These are phyloP conservation scores for Solanum corneliomulleri DNA, from an alignment of 257 asterid genomes.

Conservation along the genomic window DNA sequence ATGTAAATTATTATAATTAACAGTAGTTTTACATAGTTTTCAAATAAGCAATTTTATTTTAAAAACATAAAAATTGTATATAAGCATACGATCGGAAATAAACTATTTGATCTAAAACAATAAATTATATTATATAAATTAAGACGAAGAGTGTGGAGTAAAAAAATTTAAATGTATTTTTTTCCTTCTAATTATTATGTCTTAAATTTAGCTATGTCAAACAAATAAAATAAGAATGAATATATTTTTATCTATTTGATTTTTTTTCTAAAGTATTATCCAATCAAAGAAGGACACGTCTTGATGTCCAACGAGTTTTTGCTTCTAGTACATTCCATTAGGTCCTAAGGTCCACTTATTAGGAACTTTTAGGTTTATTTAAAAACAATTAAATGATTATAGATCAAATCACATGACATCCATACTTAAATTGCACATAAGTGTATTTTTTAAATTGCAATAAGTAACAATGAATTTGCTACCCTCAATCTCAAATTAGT, in stretches of 20 bases:
- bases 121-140: too few species aligned
- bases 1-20: too few species aligned
- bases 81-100: too few species aligned
- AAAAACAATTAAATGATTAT: neutral
- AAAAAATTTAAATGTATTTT: neutral
- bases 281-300: neutral
- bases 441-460: neutral
- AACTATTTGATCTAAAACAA: neutral
- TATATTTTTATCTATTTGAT: neutral
- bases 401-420: neutral
- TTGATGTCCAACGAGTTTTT: neutral
- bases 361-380: neutral
- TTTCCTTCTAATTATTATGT: neutral
- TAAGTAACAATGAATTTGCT: neutral
- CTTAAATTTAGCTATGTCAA: neutral
- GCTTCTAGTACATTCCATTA: neutral
- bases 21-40: fast-evolving
- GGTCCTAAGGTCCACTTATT: neutral
- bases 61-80: too few species aligned
- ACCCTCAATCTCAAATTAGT: neutral
- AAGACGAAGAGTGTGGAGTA: too few species aligned
- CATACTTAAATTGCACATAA: neutral
- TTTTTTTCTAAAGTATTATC: neutral
- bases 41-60: too few species aligned
- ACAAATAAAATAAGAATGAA: neutral